Evolutionary conservation across 768 basidiomycete species (phyloP), one percentile per base, ranked within the genome.

Genomic region (Neoboletus subvelutipes): DNA sequence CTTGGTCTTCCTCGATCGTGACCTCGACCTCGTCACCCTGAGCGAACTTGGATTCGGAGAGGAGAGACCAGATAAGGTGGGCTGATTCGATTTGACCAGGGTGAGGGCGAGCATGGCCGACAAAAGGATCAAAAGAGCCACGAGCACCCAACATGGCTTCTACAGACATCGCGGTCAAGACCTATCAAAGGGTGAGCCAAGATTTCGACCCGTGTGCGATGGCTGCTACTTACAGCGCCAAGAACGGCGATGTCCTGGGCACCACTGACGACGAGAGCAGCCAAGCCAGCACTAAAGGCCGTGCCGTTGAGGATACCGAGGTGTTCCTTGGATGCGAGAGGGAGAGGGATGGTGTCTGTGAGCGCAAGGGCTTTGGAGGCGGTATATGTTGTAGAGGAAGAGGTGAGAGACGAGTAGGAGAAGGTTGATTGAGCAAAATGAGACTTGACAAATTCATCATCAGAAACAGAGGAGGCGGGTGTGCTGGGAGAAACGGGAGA

Each of bases 291-390:
- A 34, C 87, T 89, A 72, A 92, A 92, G 0, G 90, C 89, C 1
- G 92, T 92, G 49, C 92, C 93, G 67, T 94, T 94, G 41, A 91
- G 73, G 50, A 92, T 83, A 13, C 90, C 90, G 15, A 91, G 80
- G 60, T 90, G 89, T 52, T 92, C 90, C 70, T 92, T 92, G 17
- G 85, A 85, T 4, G 78, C 81, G 18, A 91, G 81, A 26, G 82
- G 73, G 53, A 93, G 77, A 2, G 90, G 87, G 43, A 78, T 71
- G 28, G 92, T 82, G 37, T 77, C 73, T 59, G 89, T 85, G 22
- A 77, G 76, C 2, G 77, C 74, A 33, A 92, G 78, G 0, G 87
- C 90, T 50, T 81, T 76, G 22, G 66, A n/a, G 17, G 71, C 67
- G 9, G 64, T 31, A 34, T 65, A 70, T n/a, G 52, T 45, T 15